Conservation (phyloP, 306 rosid species). For the Hippophae tibetana region DNA sequence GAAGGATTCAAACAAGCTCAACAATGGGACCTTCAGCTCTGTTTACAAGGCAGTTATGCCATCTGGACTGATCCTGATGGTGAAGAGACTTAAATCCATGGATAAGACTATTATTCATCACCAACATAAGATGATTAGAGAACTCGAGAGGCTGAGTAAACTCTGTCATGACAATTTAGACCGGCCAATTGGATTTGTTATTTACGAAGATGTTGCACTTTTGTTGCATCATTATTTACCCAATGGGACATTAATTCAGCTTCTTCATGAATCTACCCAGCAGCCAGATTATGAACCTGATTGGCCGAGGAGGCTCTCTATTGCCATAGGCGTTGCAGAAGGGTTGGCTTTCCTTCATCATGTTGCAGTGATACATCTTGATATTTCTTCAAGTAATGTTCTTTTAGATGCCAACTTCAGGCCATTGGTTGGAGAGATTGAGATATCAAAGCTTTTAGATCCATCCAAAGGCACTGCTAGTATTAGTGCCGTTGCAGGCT, state of each 20-base stretch:
- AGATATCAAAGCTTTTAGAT: conserved; percentile 91
- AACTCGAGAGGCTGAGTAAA: conserved; percentile 87
- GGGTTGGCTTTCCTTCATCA: conserved; percentile 94
- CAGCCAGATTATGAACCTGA: conserved; percentile 80
- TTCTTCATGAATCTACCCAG: conserved; percentile 71
- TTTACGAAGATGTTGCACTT: conserved; percentile 90
- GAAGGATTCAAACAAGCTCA: conserved; percentile 79
- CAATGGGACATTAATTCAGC: conserved; percentile 78
- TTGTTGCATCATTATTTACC: conserved; percentile 78
- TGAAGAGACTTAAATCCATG: conserved; percentile 85
- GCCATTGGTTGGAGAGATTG: conserved; percentile 89
- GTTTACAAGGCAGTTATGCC: conserved; percentile 95
- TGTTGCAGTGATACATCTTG: conserved; percentile 90
- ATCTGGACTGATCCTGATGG: conserved; percentile 75
- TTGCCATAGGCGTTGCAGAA: conserved; percentile 91
- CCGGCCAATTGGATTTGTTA: conserved; percentile 86
- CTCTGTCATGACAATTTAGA: conserved; percentile 78
- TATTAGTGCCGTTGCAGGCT: conserved; percentile 98
- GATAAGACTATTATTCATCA: conserved; percentile 93
- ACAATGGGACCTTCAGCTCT: conserved; percentile 85
- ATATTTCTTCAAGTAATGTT: conserved; percentile 84
- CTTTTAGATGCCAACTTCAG: conserved; percentile 69
- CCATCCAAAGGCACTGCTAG: conserved; percentile 95
- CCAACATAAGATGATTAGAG: conserved; percentile 93
- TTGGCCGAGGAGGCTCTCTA: conserved; percentile 76